Evolutionary conservation across 768 basidiomycete genomes (phyloP), one percentile per base, ranked within the genome.

Genomic region (Psilocybe sp.): DNA sequence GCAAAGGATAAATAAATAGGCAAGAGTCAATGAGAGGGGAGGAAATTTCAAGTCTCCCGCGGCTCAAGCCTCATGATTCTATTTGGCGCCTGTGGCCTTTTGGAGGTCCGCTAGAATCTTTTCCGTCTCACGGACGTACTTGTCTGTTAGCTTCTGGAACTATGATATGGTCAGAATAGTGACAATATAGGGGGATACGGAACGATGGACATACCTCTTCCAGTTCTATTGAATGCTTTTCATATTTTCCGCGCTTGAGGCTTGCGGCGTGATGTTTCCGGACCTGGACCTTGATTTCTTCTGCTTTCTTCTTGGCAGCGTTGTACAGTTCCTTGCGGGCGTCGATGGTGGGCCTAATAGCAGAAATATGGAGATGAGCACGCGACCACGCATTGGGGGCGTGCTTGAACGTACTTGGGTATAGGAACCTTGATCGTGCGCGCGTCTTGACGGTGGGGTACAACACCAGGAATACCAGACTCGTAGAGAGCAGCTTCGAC

Each of bases 401-500:
- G 36, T 33, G 2, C 14, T 34, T 18, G 36, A 35, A 58, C 74
- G 12, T 54, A 91, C 90, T 84, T 91, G 38, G 91, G 87, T 64
- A 92, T 82, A 0, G 89, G 86, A 51, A 93, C 80, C 54, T 79
- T 87, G 55, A 93, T 77, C 1, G 91, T 92, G 38, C 84, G 78
- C 28, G 61, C 69, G 58, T 93, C 90, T 37, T 79, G 68, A 49
- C 75, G 75, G 56, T 92, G 91, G 4, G 90, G 90, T 0, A 83
- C 75, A 9, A 89, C 76, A 23, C 82, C 77, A 8, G 87, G 83
- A 34, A 92, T 70, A 54, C 87, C 86, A 4, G 87, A 84, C n/a
- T 80, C 77, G 58, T 90, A 89, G 5, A 93, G 68, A 0, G 79
- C 89, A 56, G 80, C 76, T 64, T 93, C 89, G 36, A 91, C 81